phyloP scores from a whole-genome alignment of 2,329 filamentous ascomycete species.

The Neoascochyta sp. region DNA sequence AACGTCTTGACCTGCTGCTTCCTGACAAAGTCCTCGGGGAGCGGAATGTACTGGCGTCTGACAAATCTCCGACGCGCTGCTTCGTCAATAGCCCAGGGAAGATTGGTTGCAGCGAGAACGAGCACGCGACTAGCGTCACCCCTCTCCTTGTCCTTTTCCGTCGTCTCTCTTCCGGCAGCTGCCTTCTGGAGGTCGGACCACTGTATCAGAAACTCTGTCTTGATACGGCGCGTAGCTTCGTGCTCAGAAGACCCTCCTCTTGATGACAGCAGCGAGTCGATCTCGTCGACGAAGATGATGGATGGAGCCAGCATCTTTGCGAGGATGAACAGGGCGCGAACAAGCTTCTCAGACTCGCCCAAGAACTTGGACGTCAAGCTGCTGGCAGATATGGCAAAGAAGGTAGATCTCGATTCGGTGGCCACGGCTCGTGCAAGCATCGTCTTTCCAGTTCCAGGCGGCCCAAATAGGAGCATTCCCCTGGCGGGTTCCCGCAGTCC shows the following conservation, averaged over 20 bases:
- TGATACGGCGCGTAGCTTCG: conserved; percentile 88
- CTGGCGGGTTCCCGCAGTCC: conserved; percentile 88
- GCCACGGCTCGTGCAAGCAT: conserved; percentile 95
- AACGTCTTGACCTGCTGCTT: conserved; percentile 74
- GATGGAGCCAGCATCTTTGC: conserved; percentile 85
- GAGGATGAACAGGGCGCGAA: conserved; percentile 84
- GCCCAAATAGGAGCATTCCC: conserved; percentile 94
- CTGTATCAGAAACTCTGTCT: conserved; percentile 96
- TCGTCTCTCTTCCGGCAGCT: conserved; percentile 76
- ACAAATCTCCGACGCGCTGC: conserved; percentile 89
- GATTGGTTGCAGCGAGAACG: conserved; percentile 89
- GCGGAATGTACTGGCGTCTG: conserved; percentile 87
- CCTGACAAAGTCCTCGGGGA: conserved; percentile 81
- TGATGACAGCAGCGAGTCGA: conserved; percentile 86
- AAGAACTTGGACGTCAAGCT: conserved; percentile 94
- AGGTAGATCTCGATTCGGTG: conserved; percentile 90
- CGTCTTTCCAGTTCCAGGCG: conserved; percentile 96
- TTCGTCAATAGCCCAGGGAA: conserved; percentile 97
- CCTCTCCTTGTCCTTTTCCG: conserved; percentile 61
- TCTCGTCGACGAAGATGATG: conserved; percentile 98
- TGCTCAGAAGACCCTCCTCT: conserved; percentile 81
- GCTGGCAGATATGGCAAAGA: conserved; percentile 94
- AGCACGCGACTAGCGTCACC: conserved; percentile 86
- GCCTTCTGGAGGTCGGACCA: conserved; percentile 94
- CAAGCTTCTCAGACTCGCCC: conserved; percentile 93